Conservation (phyloP, 2,329 filamentous ascomycete genomes). For the Aureobasidium sp. region DNA sequence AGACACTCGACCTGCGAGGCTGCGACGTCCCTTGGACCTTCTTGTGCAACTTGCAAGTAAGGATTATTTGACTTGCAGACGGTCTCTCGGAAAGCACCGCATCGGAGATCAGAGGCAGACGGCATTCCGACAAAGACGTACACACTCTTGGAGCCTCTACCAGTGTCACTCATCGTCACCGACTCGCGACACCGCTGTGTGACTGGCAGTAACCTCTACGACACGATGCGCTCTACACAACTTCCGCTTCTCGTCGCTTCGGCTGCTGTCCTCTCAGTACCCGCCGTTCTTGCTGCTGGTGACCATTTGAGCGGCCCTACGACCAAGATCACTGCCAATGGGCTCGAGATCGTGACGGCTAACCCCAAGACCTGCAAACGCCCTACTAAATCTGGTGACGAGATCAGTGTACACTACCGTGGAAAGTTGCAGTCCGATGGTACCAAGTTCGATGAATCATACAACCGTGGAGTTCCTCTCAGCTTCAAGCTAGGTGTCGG, state of each 20-base stretch:
- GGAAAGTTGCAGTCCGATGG: constrained; percentile 52
- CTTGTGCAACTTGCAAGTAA: neutral
- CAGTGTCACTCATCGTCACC: neutral
- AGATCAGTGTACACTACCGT: constrained; percentile 42
- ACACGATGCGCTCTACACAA: neutral
- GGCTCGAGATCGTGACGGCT: constrained; percentile 37
- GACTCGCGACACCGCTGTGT: neutral
- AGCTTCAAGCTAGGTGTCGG: constrained; percentile 71
- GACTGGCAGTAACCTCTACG: neutral
- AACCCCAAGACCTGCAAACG: constrained; percentile 36
- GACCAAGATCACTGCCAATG: neutral
- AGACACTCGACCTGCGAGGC: neutral
- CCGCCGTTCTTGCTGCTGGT: neutral
- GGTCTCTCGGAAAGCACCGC: no score
- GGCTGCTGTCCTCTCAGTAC: neutral
- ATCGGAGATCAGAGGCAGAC: neutral
- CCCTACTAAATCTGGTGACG: constrained; percentile 41
- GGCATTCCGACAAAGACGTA: neutral
- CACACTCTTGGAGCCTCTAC: neutral
- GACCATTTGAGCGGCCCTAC: neutral
- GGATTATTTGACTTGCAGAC: neutral
- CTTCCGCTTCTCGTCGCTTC: neutral
- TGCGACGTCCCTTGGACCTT: neutral
- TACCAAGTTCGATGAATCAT: constrained; percentile 74
- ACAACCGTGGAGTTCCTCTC: constrained; percentile 70